Evolutionary conservation across 2,329 filamentous ascomycete species (phyloP).

Genomic region (Pseudocercospora fijiensis): DNA sequence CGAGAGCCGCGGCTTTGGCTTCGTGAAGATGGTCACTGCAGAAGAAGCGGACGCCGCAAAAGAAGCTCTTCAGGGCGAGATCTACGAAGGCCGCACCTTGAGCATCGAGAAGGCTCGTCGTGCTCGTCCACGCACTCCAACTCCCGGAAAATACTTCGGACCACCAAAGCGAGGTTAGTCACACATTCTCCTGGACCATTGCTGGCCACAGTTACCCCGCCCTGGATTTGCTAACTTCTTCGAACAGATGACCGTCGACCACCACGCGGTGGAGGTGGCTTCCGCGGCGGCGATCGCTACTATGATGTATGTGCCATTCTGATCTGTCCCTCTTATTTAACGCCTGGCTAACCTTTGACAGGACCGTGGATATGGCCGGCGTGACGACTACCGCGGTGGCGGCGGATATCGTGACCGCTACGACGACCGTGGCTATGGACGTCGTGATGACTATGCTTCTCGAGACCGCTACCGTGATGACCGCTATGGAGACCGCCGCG

Average conservation of each 20-base stretch:
- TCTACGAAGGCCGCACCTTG: slow-evolving; percentile 89
- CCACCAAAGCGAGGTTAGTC: slow-evolving; percentile 73
- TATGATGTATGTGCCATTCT: slow-evolving; percentile 38
- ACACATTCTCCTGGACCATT: slow-evolving; percentile 18
- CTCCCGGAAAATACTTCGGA: slow-evolving; percentile 98
- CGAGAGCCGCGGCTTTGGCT: slow-evolving; percentile 97
- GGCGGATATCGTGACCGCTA: slow-evolving; percentile 55
- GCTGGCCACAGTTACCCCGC: slow-evolving; percentile 15
- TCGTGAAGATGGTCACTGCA: slow-evolving; percentile 96
- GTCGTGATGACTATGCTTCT: slow-evolving; percentile 54
- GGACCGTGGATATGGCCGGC: slow-evolving; percentile 44
- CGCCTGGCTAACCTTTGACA: slow-evolving; percentile 8
- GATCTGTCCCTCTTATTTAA: slow-evolving; percentile 2
- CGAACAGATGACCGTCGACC: slow-evolving; percentile 47
- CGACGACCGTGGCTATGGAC: slow-evolving; percentile 63
- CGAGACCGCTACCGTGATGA: slow-evolving; percentile 50
- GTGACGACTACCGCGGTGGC: slow-evolving; percentile 53
- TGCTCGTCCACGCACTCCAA: slow-evolving; percentile 89
- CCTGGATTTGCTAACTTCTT: slow-evolving; percentile 26
- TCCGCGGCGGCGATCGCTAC: slow-evolving; percentile 49
- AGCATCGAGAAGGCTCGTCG: slow-evolving; percentile 99
- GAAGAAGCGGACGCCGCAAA: slow-evolving; percentile 96
- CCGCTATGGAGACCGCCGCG: slow-evolving; percentile 33
- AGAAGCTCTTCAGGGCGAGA: slow-evolving; percentile 91
- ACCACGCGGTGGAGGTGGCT: slow-evolving; percentile 40